Evolutionary conservation across 768 basidiomycete genomes (phyloP).

Genomic region (Rickenella mellea): DNA sequence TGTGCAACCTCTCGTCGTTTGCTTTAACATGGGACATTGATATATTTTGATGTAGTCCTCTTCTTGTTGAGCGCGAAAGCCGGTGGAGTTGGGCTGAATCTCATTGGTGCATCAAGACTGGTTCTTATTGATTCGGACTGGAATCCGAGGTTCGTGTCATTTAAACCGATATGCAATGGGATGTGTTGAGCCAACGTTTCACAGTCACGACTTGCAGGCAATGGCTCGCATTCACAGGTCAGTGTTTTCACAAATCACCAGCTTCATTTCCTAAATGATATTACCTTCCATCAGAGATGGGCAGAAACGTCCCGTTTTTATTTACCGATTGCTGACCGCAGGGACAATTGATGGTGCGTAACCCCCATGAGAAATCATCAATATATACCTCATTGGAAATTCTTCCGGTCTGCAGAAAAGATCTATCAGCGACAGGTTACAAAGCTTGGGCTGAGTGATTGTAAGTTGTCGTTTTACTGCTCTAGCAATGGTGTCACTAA

Average conservation of each 20-base stretch:
- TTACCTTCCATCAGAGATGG: conserved; percentile 57
- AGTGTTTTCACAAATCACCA: conserved; percentile 8
- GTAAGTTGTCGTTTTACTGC: conserved; percentile 32
- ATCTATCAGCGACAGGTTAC: conserved; percentile 92
- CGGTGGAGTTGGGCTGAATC: conserved; percentile 89
- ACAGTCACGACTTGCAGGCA: conserved; percentile 84
- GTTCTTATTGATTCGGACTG: conserved; percentile 87
- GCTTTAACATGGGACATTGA: not conserved
- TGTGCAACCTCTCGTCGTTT: conserved; percentile 38
- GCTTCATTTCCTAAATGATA: conserved; percentile 5
- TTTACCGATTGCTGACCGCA: conserved; percentile 78
- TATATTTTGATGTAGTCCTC: conserved; percentile 43
- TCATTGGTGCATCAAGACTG: conserved; percentile 83
- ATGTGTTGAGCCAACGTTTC: conserved; percentile 1
- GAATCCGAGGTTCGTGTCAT: conserved; percentile 69
- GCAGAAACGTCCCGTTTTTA: conserved; percentile 84
- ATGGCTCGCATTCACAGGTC: conserved; percentile 96
- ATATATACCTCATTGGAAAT: conserved; percentile 1
- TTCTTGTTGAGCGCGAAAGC: conserved; percentile 94
- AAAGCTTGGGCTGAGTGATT: conserved; percentile 83
- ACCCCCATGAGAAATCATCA: conserved; percentile 4
- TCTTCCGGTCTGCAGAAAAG: conserved; percentile 46
- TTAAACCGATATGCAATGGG: not conserved
- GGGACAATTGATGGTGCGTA: conserved; percentile 81
- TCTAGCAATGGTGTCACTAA: conserved; percentile 3